Conservation (phyloP, 1,284 basidiomycete genomes). For the Tilletia walkeri region DNA sequence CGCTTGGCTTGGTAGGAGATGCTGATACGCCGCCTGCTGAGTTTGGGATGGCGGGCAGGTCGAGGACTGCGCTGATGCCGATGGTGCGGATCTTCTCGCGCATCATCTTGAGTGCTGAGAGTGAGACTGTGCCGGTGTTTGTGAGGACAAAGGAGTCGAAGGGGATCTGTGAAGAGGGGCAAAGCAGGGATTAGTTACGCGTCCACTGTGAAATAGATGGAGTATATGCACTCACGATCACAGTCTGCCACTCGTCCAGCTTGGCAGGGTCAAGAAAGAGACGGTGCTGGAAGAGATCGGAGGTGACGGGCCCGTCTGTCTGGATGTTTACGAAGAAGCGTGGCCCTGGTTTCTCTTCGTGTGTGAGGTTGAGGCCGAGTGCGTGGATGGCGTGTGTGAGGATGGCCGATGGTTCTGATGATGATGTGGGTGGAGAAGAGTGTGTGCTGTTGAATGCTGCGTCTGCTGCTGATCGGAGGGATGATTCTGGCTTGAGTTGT, state of each 20-base stretch:
- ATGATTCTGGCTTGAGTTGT: background rate
- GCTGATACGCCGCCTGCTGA: conserved; percentile 19
- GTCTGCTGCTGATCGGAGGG: background rate
- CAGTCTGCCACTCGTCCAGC: conserved; percentile 73
- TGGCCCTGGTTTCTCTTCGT: conserved; percentile 44
- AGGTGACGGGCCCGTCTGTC: conserved; percentile 67
- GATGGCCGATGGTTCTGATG: conserved; percentile 64
- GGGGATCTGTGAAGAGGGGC: conserved; percentile 64
- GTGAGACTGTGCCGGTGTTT: conserved; percentile 73
- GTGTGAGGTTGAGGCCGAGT: conserved; percentile 30
- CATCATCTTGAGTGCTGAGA: conserved; percentile 68
- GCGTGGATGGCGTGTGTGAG: conserved; percentile 38
- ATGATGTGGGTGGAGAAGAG: background rate
- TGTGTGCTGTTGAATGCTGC: background rate
- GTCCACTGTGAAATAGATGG: no score
- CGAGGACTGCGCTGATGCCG: conserved; percentile 66
- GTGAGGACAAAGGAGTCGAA: conserved; percentile 78
- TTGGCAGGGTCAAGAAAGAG: conserved; percentile 72
- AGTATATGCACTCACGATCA: conserved; percentile 64
- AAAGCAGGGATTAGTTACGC: no score
- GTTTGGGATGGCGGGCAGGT: conserved; percentile 28
- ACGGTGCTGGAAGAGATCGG: conserved; percentile 83
- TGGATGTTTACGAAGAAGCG: conserved; percentile 75
- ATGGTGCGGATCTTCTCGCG: conserved; percentile 73
- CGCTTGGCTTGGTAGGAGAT: conserved; percentile 22